Evolutionary conservation across 371 early-diverging fungal genomes (phyloP).

Genomic region (Mucor indicus): DNA sequence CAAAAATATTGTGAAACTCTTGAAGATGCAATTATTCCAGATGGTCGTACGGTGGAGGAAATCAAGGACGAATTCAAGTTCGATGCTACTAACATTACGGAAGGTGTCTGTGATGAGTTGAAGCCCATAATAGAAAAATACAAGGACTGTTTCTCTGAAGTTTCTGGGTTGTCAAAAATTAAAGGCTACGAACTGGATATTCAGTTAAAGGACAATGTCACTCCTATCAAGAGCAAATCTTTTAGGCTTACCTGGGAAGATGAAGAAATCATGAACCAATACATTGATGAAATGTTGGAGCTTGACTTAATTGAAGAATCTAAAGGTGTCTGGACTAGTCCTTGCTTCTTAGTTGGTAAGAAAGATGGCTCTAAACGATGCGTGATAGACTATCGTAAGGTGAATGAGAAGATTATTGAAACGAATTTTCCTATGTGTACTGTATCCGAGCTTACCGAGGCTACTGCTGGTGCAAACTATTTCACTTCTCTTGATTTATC

Average conservation of each 20-base stretch:
- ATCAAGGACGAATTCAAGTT: no score
- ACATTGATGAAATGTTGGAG: conserved; percentile 17
- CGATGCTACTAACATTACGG: background rate
- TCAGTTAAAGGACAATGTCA: no score
- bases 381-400: conserved; percentile 21
- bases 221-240: background rate
- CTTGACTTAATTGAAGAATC: conserved; percentile 20
- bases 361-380: conserved; percentile 32
- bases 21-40: conserved; percentile 1
- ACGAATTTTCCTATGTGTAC: conserved; percentile 31
- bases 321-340: conserved; percentile 28
- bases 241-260: conserved; percentile 10
- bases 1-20: background rate
- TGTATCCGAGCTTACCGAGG: conserved; percentile 25
- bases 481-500: conserved; percentile 19
- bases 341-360: conserved; percentile 26
- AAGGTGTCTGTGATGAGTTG: background rate
- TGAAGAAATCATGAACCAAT: conserved; percentile 5
- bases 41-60: background rate
- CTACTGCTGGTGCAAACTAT: conserved; percentile 13
- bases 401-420: conserved; percentile 31
- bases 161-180: no score
- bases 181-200: no score
- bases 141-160: conserved; percentile 10
- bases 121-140: background rate